These are phyloP conservation scores for Ophiostoma piceae DNA, from an alignment of 2,329 filamentous ascomycete genomes.

Conservation along the genomic window DNA sequence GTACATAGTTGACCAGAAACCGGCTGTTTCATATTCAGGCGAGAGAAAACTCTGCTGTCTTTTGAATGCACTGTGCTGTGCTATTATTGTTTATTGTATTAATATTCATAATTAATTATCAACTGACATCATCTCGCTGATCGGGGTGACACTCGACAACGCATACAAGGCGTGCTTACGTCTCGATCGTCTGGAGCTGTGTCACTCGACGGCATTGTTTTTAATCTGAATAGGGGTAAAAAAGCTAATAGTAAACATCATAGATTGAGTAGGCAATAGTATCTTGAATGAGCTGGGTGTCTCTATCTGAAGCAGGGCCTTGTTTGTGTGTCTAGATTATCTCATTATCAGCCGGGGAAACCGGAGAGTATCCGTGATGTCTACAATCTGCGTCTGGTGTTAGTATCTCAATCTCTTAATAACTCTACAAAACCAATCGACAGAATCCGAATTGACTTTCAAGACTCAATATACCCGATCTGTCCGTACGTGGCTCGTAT, in stretches of 20 bases:
- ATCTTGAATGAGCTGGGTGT: neutral
- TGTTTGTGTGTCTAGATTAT: neutral
- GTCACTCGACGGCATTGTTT: neutral
- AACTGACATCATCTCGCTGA: neutral
- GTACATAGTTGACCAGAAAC: neutral
- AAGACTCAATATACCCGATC: neutral
- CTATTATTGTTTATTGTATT: neutral
- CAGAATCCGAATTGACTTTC: too few relatives aligned
- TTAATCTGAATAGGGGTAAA: neutral
- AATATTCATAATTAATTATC: neutral
- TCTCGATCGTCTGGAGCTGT: neutral
- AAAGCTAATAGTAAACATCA: neutral
- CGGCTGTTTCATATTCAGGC: slow-evolving; percentile 9
- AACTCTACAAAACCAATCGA: neutral
- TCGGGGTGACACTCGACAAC: neutral
- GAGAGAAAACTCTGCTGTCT: neutral
- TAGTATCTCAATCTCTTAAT: too few relatives aligned
- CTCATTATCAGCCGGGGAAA: neutral
- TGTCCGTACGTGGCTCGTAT: neutral
- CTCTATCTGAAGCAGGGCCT: neutral
- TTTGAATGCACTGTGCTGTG: neutral
- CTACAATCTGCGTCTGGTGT: neutral
- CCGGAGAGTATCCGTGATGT: neutral
- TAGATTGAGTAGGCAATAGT: neutral
- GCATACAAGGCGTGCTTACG: neutral